Evolutionary conservation across 1,139 yeast species (phyloP), one percentile per base, ranked within the genome.

Genomic region (Blastobotrys capitulatus): DNA sequence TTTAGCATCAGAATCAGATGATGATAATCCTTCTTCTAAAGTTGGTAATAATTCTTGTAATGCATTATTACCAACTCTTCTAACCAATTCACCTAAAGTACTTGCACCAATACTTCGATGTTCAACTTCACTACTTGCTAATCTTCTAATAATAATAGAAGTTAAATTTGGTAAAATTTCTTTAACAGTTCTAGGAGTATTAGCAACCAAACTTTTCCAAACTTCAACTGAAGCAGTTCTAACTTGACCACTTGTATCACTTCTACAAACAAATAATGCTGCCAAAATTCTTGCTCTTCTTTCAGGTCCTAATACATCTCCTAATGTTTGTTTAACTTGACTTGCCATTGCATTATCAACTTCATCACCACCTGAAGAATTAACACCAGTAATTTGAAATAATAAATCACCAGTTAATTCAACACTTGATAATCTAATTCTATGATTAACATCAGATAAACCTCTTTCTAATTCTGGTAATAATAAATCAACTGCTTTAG

Each of bases 321-420:
- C 72, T 66, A 92, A 81, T 43, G 79, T 78, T 62, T 77, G 76
- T 55, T 80, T 79, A 54, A 86, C 83, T 60, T 81, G 84, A 51
- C 80, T 79, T 25, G 80, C 75, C 44, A 72, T 65, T 38, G 79
- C 78, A 38, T 71, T 67, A 52, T 79, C 80, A 52, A 82, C 92
- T 56, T 83, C 73, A 45, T 58, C 64, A 20, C 57, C 58, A 15
- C 60, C 60, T 40, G 54, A 54, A 38, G 51, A 46, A 37, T 15
- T 52, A 57, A 90, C 83, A 68, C 98, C 98, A 43, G 96, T 86
- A 59, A 92, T 84, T 73, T 92, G 96, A 82, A 86, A 90, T 59
- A 94, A 75, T 62, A 94, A 75, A 60, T 94, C 98, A 58, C 98
- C 98, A n/a, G 96, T 84, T 60, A 94, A 86, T 69, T 90, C 97